Percentiles rank a stretch among this genome's conserved stretches.
phyloP scores from a whole-genome alignment of 176 grass and related monocot genomes.

The Juncus effusus region DNA sequence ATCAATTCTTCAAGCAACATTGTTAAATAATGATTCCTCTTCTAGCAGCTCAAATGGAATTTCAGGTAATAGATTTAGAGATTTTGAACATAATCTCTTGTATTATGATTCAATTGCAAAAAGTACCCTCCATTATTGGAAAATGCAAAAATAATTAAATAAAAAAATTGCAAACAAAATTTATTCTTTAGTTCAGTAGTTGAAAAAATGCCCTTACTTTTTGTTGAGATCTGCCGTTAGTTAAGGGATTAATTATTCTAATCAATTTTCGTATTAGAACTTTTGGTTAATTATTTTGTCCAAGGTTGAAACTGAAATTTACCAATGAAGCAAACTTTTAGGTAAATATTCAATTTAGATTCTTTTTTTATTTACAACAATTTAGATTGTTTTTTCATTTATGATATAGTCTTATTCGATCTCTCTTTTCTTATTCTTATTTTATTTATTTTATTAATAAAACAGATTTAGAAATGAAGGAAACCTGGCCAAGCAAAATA shows the following conservation, averaged over 20 bases:
- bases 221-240: too few relatives aligned
- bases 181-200: not conserved
- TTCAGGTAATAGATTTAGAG: slow-evolving; percentile 33
- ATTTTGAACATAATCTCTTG: not conserved
- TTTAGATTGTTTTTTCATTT: not conserved
- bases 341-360: not conserved
- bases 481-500: slow-evolving; percentile 4
- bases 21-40: slow-evolving; percentile 28
- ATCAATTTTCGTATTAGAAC: too few relatives aligned
- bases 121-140: not conserved
- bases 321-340: not conserved
- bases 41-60: slow-evolving; percentile 23
- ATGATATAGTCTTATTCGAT: not conserved
- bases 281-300: not conserved
- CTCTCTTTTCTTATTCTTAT: not conserved
- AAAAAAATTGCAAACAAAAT: not conserved
- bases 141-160: not conserved
- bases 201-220: not conserved
- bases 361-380: not conserved
- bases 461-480: not conserved
- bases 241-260: too few relatives aligned
- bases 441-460: slow-evolving; percentile 9
- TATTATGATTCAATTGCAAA: not conserved
- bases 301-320: not conserved
- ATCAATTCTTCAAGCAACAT: slow-evolving; percentile 40